Conservation (phyloP, 805 yeast genomes). For the Yarrowia phangngaensis region DNA sequence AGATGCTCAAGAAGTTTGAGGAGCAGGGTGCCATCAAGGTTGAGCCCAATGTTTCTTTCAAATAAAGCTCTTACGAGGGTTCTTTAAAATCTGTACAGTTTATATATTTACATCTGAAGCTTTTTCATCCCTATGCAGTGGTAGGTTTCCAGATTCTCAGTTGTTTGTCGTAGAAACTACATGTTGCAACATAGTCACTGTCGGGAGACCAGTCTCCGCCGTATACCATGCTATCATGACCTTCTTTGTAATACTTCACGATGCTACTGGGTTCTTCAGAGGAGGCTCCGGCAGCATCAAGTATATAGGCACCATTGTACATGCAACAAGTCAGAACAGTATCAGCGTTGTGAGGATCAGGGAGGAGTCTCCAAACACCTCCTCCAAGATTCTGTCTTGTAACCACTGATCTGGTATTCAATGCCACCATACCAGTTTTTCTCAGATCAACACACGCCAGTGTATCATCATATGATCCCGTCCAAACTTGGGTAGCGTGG, state of each 20-base stretch:
- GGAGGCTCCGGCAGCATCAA: slow-evolving; percentile 41
- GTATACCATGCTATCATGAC: slow-evolving; percentile 89
- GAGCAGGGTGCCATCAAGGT: slow-evolving; percentile 53
- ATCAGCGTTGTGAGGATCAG: slow-evolving; percentile 46
- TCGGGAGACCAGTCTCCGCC: slow-evolving; percentile 81
- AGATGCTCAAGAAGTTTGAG: slow-evolving; percentile 65
- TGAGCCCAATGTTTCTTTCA: slow-evolving; percentile 30
- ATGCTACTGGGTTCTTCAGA: slow-evolving; percentile 33
- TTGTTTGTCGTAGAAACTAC: slow-evolving; percentile 86
- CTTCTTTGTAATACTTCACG: slow-evolving; percentile 48
- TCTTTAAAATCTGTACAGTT: slow-evolving; percentile 14
- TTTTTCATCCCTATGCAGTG: background rate
- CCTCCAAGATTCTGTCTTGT: slow-evolving; percentile 62
- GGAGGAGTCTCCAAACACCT: slow-evolving; percentile 91
- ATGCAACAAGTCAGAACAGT: slow-evolving; percentile 78
- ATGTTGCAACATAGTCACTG: slow-evolving; percentile 58
- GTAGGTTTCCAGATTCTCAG: slow-evolving; percentile 70
- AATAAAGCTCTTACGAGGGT: slow-evolving; percentile 11
- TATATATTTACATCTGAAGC: slow-evolving; percentile 19
- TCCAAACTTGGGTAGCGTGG: slow-evolving; percentile 56
- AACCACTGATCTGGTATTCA: slow-evolving; percentile 39
- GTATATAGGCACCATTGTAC: slow-evolving; percentile 88
- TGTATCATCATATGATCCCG: slow-evolving; percentile 90
- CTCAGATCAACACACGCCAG: slow-evolving; percentile 68
- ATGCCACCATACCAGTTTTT: slow-evolving; percentile 50